These are phyloP conservation scores for Aspergillus diversus DNA, from an alignment of 495 filamentous ascomycete genomes.

Conservation along the genomic window DNA sequence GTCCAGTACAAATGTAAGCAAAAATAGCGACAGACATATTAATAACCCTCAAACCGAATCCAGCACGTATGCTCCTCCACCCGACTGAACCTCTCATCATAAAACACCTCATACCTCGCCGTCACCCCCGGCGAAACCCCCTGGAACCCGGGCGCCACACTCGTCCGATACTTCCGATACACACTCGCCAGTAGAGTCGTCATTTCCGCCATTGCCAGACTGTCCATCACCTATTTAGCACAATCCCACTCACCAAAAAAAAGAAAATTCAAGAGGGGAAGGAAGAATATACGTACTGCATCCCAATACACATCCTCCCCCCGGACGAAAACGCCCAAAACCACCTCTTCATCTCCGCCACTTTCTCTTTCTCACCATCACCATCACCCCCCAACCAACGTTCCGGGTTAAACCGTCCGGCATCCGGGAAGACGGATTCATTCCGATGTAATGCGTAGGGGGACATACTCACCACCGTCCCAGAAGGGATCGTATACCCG, in stretches of 20 bases:
- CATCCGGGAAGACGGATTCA: conserved; percentile 51
- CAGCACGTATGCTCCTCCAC: conserved; percentile 19
- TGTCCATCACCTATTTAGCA: conserved; percentile 9
- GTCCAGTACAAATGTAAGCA: no score
- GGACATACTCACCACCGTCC: conserved; percentile 62
- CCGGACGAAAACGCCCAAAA: conserved; percentile 82
- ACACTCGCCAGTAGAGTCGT: conserved; percentile 41
- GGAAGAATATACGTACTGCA: conserved; percentile 36
- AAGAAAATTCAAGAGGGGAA: neutral
- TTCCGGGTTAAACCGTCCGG: conserved; percentile 57
- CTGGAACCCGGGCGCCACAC: conserved; percentile 23
- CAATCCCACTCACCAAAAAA: neutral
- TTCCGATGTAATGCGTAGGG: conserved; percentile 68
- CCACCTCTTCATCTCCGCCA: conserved; percentile 58
- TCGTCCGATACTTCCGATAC: conserved; percentile 39
- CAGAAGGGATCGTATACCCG: conserved; percentile 53
- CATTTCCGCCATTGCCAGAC: conserved; percentile 49
- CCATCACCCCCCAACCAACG: conserved; percentile 52
- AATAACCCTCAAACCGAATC: conserved; percentile 7
- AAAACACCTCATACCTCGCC: conserved; percentile 45
- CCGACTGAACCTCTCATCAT: conserved; percentile 31
- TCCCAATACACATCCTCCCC: conserved; percentile 77
- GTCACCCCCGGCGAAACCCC: conserved; percentile 36
- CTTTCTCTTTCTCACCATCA: conserved; percentile 17
- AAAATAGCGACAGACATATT: no score